Conservation (phyloP, 495 filamentous ascomycete species). For the Xanthoparmelia taractica region DNA sequence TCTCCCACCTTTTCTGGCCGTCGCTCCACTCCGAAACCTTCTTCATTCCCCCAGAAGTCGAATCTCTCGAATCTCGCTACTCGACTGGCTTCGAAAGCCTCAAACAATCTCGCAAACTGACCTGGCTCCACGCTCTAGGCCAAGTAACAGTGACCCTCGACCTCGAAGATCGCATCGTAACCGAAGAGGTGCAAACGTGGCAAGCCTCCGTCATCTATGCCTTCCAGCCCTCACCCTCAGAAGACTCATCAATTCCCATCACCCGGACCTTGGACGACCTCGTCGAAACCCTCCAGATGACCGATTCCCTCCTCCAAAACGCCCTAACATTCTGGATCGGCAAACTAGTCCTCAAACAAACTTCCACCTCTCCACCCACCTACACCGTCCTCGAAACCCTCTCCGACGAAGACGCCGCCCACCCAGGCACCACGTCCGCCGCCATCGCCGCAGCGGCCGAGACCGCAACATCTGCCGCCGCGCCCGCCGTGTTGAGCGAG, state of each 20-base stretch:
- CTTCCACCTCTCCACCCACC: slow-evolving; percentile 35
- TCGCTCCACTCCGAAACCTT: slow-evolving; percentile 71
- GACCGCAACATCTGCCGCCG: slow-evolving; percentile 45
- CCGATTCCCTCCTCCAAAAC: slow-evolving; percentile 61
- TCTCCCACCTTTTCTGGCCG: slow-evolving; percentile 95
- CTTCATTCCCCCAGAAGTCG: slow-evolving; percentile 56
- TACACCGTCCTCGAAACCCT: slow-evolving; percentile 61
- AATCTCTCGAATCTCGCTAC: slow-evolving; percentile 59
- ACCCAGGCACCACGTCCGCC: slow-evolving; percentile 23
- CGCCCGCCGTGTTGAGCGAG: slow-evolving; percentile 39
- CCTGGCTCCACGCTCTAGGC: slow-evolving; percentile 77
- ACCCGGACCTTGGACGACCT: slow-evolving; percentile 55
- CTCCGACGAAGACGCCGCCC: slow-evolving; percentile 39
- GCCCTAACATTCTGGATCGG: slow-evolving; percentile 81
- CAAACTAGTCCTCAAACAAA: slow-evolving; percentile 65
- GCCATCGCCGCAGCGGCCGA: slow-evolving; percentile 38
- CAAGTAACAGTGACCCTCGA: slow-evolving; percentile 75
- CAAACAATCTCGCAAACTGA: slow-evolving; percentile 76
- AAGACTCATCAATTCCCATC: slow-evolving; percentile 31
- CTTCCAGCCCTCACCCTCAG: slow-evolving; percentile 51
- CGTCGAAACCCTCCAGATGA: slow-evolving; percentile 61
- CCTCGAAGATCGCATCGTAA: slow-evolving; percentile 68
- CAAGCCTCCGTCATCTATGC: slow-evolving; percentile 86
- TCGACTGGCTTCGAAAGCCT: slow-evolving; percentile 66
- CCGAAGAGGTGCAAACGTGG: slow-evolving; percentile 70